phyloP scores from a whole-genome alignment of 2,329 filamentous ascomycete species.

The Pseudogymnoascus sp. region DNA sequence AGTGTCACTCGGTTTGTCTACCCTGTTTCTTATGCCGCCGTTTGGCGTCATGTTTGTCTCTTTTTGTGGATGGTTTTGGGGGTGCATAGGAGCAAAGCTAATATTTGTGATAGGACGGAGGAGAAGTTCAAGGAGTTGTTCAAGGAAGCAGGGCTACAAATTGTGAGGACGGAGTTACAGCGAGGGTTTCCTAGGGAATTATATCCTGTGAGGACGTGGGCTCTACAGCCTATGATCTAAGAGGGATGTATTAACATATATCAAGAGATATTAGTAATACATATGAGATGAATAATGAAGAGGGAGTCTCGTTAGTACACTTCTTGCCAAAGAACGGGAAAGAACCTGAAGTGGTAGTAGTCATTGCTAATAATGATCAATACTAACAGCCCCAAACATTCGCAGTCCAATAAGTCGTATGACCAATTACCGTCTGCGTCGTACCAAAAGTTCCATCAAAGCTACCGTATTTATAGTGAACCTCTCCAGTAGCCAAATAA shows the following conservation, averaged over 20 bases:
- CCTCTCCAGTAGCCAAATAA: neutral
- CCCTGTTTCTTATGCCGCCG: conserved; percentile 37
- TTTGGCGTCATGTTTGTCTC: neutral
- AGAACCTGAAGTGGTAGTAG: neutral
- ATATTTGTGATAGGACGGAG: conserved; percentile 51
- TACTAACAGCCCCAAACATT: neutral
- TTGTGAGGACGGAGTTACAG: conserved; percentile 69
- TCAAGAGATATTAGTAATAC: neutral
- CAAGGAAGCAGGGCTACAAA: conserved; percentile 56
- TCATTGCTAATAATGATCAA: neutral
- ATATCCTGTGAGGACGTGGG: conserved; percentile 73
- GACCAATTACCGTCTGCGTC: neutral
- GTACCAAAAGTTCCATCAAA: neutral
- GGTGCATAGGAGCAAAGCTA: conserved; percentile 9
- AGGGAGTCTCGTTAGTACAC: neutral
- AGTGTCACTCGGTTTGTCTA: conserved; percentile 53
- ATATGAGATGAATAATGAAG: neutral
- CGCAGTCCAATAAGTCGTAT: neutral
- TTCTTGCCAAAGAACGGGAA: neutral
- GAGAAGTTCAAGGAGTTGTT: conserved; percentile 66
- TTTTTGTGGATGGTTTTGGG: conserved; percentile 4
- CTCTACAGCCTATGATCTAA: conserved; percentile 40
- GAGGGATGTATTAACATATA: neutral
- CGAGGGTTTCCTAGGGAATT: conserved; percentile 57
- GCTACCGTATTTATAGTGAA: neutral